Base-by-base conservation (phyloP, 2,329 filamentous ascomycete genomes). In the Ophiocordyceps camponoti-floridani region DNA sequence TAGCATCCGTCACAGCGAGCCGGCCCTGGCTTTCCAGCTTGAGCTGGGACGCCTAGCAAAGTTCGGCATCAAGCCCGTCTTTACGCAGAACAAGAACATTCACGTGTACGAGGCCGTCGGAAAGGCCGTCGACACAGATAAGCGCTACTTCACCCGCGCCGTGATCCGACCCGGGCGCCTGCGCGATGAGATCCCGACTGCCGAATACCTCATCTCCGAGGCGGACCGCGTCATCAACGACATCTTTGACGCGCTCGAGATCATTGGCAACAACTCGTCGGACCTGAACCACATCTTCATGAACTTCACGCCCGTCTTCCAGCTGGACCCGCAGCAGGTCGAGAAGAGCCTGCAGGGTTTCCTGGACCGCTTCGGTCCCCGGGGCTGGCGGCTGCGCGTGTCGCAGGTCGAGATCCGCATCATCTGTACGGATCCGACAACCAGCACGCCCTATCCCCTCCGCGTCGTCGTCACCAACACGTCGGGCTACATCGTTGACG, bases 251-350 rank as follows among this genome's bases (percentile, higher is more conserved):
- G 91, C 91, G 41, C 72, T 98, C 47, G 91, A 98, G 72, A 95
- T 98, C 55, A 93, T 95, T 58, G 91, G 91, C 59, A 95, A 94
- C 73, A 96, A 95, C 70, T 93, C 94, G 69, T 94, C 91, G 44
- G 91, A 98, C 72, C 75, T 98, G 59, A 98, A 98, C 73, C 91
- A 98, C 69, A 91, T 98, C 73, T 98, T 98, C 72, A 91, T 98
- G 73, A 96, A 98, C 75, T 98, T 98, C 70, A 91, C 86, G 0
- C 86, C 88, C 10, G 84, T 95, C 47, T 96, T 98, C 79, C 85
- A 87, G 60, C 77, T 98, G 43, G 73, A 86, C 57, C 88, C 91
- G 4, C 69, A 77, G 47, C 86, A 95, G 67, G 86, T 98, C 14
- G 87, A 96, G 67, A 77, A 93, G 63, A 89, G 86, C 28, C 77